Base-by-base conservation (phyloP, 345 rosid species). In the Gossypium longicalyx region DNA sequence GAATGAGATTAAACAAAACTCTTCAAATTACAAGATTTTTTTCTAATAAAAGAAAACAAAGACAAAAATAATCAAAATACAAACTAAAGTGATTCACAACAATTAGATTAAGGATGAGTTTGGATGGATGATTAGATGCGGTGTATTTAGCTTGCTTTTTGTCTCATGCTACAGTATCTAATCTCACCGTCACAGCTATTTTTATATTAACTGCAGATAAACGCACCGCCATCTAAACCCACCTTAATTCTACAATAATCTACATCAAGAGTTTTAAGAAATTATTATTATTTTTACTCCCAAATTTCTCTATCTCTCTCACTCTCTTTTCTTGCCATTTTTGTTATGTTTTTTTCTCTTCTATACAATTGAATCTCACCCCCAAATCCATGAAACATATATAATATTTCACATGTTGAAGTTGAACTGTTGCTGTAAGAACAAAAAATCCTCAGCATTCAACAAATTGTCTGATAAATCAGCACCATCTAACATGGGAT, bases 361-460 rank as follows among this genome's bases (percentile, higher is more conserved):
- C 29, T 75, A 70, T 75, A 74, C 70, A 75, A 25, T 73, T 45
- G 27, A 70, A 56, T 76, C 52, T 56, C 74, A 59, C 56, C 47
- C 47, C 59, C 49, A 56, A 19, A 56, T 25, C 29, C 4, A 10
- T 16, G 3, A 22, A 5, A 20, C 6, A 57, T 57, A 53, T n/a
- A 19, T 56, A 19, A 19, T 56, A 19, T 23, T 71, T 80, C 82
- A 86, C 86, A 82, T 79, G 79, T 82, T 81, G 82, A 73, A 75
- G 89, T 83, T 85, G 82, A 87, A 75, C 71, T 84, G 90, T 74
- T 92, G 92, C 81, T 88, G 91, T 51, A 84, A 78, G 76, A 82
- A 86, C 88, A 86, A 89, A 29, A 88, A 74, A 70, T 93, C 92
- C 60, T 91, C 99, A 60, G 80, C 84, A 79, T 86, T 86, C 94